A percentile compares a stretch with the other conserved stretches of the same genome.
These are phyloP conservation scores for Drechmeria coniospora DNA, from an alignment of 2,329 filamentous ascomycete genomes.

Conservation along the genomic window DNA sequence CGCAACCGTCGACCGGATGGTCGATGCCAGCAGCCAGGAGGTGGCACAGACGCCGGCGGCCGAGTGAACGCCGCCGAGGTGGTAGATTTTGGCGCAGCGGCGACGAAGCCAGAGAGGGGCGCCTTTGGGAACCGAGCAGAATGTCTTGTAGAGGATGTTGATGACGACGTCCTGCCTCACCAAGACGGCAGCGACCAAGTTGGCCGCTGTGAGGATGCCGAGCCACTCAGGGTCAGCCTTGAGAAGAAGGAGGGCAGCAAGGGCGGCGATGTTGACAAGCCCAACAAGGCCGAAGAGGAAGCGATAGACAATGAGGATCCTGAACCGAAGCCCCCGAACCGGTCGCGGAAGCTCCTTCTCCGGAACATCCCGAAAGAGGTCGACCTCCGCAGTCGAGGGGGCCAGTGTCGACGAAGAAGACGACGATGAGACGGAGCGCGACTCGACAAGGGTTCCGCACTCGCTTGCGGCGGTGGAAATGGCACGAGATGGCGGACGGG, in stretches of 20 bases:
- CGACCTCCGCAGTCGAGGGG: slow-evolving; percentile 13
- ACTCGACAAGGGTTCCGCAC: slow-evolving; percentile 11
- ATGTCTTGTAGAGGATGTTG: slow-evolving; percentile 31
- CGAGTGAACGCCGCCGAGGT: slow-evolving; percentile 35
- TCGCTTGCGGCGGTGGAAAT: slow-evolving; percentile 7
- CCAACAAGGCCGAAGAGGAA: slow-evolving; percentile 39
- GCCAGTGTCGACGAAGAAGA: slow-evolving; percentile 15
- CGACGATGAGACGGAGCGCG: slow-evolving; percentile 14
- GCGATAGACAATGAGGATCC: slow-evolving; percentile 37
- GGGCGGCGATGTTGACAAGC: slow-evolving; percentile 32
- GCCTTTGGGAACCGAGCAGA: slow-evolving; percentile 27
- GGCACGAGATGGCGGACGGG: slow-evolving; percentile 1
- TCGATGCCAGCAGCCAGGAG: slow-evolving; percentile 32
- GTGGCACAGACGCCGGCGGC: slow-evolving; percentile 33
- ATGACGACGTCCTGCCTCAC: slow-evolving; percentile 38
- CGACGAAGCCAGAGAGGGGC: slow-evolving; percentile 32
- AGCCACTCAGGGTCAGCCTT: slow-evolving; percentile 20
- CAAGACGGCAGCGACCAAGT: slow-evolving; percentile 32
- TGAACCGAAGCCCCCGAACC: slow-evolving; percentile 24
- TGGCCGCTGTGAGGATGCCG: slow-evolving; percentile 27
- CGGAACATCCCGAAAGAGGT: slow-evolving; percentile 19
- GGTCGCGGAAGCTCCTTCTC: slow-evolving; percentile 23
- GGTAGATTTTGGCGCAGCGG: slow-evolving; percentile 34
- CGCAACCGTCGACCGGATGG: slow-evolving; percentile 20
- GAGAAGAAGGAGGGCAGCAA: slow-evolving; percentile 24